These are phyloP conservation scores for Ustilago trichophora DNA, from an alignment of 1,284 basidiomycete genomes.

Conservation along the genomic window DNA sequence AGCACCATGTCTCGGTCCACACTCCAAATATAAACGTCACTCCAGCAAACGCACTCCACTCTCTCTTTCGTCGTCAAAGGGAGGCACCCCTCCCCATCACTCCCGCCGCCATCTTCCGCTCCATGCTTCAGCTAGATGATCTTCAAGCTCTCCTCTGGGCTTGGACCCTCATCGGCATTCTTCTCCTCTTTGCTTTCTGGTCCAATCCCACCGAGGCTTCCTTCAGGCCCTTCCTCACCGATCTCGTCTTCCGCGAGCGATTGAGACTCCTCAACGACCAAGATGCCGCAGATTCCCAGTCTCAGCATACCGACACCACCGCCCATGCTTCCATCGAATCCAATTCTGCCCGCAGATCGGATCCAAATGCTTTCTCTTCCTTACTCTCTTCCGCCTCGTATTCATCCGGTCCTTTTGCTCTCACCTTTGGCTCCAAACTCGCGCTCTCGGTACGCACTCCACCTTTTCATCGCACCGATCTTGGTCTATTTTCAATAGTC, in stretches of 20 bases:
- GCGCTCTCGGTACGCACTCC: slow-evolving; percentile 89
- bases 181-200: slow-evolving; percentile 75
- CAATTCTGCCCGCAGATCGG: slow-evolving; percentile 8
- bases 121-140: slow-evolving; percentile 37
- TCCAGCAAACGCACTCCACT: slow-evolving; percentile 30
- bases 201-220: slow-evolving; percentile 91
- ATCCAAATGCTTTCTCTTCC: slow-evolving; percentile 21
- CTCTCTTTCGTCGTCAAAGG: slow-evolving; percentile 35
- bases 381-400: slow-evolving; percentile 21
- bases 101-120: slow-evolving; percentile 26
- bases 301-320: no score
- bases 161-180: slow-evolving; percentile 42
- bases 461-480: slow-evolving; percentile 84
- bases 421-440: slow-evolving; percentile 73
- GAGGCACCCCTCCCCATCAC: slow-evolving; percentile 36
- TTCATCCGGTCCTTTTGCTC: slow-evolving; percentile 69
- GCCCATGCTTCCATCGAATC: not conserved
- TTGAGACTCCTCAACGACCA: slow-evolving; percentile 75
- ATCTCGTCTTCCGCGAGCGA: slow-evolving; percentile 92
- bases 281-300: no score
- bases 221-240: slow-evolving; percentile 91
- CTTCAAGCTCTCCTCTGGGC: slow-evolving; percentile 48
- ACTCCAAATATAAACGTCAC: slow-evolving; percentile 25
- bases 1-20: slow-evolving; percentile 12
- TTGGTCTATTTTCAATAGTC: slow-evolving; percentile 85